A percentile compares a stretch with the other conserved stretches of the same genome.
Conservation (phyloP, 345 rosid species). For the Sonneratia alba region DNA sequence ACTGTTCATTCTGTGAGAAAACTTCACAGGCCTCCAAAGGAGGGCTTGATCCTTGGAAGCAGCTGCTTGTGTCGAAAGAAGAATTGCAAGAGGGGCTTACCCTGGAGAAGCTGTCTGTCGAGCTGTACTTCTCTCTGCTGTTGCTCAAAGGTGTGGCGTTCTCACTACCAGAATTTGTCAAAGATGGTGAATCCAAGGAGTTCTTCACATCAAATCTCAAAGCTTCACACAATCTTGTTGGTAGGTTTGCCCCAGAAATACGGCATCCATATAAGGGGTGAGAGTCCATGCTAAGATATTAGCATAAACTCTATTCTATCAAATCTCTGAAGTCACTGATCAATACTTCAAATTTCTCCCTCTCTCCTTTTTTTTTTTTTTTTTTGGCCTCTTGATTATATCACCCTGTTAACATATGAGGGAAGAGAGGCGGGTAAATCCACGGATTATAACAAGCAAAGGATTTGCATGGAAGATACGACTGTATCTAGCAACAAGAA, state of each 20-base stretch:
- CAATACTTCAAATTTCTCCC: background rate
- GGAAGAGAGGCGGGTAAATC: background rate
- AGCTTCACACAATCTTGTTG: slow-evolving; percentile 27
- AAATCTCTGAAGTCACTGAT: background rate
- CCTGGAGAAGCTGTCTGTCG: slow-evolving; percentile 37
- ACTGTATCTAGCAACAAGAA: no score
- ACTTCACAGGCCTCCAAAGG: slow-evolving; percentile 18
- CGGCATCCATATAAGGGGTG: slow-evolving; percentile 24
- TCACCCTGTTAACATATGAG: background rate
- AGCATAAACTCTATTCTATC: background rate
- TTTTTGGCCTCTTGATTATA: background rate
- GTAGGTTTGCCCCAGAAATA: slow-evolving; percentile 22
- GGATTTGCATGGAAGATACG: no score
- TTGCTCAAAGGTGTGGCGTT: slow-evolving; percentile 30
- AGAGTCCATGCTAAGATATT: slow-evolving; percentile 29
- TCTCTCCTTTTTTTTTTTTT: background rate
- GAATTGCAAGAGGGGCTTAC: slow-evolving; percentile 39
- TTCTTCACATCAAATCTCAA: slow-evolving; percentile 26
- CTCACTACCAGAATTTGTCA: slow-evolving; percentile 30
- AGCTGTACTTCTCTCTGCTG: slow-evolving; percentile 41
- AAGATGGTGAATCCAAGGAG: slow-evolving; percentile 44
- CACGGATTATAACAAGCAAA: no score
- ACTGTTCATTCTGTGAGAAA: slow-evolving; percentile 25
- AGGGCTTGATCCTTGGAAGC: slow-evolving; percentile 24
- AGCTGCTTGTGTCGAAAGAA: slow-evolving; percentile 28